phyloP scores from a whole-genome alignment of 2,329 filamentous ascomycete species.

The Phialocephala subalpina region DNA sequence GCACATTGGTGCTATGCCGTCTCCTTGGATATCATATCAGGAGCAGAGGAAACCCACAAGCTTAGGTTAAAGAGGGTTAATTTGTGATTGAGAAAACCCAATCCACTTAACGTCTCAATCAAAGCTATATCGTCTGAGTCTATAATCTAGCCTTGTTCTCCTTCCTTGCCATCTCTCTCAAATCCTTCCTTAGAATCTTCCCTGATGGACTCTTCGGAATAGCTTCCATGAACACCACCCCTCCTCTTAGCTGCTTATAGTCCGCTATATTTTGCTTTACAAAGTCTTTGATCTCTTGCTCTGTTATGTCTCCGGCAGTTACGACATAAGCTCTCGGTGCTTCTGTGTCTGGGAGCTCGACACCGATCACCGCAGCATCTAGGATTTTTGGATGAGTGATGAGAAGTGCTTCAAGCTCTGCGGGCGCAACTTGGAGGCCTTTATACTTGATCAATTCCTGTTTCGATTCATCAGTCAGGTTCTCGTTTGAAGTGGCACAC shows the following conservation, averaged over 20 bases:
- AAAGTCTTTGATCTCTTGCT: conserved; percentile 51
- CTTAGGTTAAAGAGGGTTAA: no score
- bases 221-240: conserved; percentile 54
- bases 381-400: conserved; percentile 49
- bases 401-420: conserved; percentile 54
- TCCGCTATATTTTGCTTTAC: conserved; percentile 50
- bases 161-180: conserved; percentile 43
- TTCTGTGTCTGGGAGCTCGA: conserved; percentile 55
- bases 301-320: conserved; percentile 35
- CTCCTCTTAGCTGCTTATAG: conserved; percentile 55
- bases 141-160: conserved; percentile 18
- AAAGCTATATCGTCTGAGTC: no score
- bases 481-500: conserved; percentile 26
- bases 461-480: conserved; percentile 16
- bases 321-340: conserved; percentile 66
- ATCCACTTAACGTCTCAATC: no score
- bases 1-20: no score
- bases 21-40: no score
- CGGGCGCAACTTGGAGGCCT: conserved; percentile 55
- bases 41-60: no score
- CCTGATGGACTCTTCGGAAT: conserved; percentile 57
- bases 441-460: conserved; percentile 60
- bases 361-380: conserved; percentile 56
- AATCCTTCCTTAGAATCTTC: conserved; percentile 50
- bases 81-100: no score